These are phyloP conservation scores for Groenewaldozyma tartarivorans DNA, from an alignment of 805 yeast genomes.

Conservation along the genomic window DNA sequence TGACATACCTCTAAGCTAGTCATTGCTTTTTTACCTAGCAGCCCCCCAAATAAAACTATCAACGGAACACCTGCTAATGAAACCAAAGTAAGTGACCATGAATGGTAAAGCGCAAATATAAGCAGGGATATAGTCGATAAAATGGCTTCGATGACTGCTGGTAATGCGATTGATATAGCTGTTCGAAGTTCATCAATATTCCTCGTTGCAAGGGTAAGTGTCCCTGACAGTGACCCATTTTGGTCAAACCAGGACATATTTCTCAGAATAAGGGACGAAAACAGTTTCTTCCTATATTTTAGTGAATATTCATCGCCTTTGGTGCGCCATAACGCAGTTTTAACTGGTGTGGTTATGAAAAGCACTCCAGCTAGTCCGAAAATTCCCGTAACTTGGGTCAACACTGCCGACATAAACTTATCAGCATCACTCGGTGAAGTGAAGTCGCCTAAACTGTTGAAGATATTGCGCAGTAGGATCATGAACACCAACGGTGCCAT, in stretches of 20 bases:
- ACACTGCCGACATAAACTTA: slow-evolving; percentile 31
- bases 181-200: slow-evolving; percentile 64
- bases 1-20: slow-evolving; percentile 47
- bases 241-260: slow-evolving; percentile 56
- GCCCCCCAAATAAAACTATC: slow-evolving; percentile 38
- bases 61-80: slow-evolving; percentile 69
- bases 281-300: slow-evolving; percentile 42
- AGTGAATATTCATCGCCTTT: slow-evolving; percentile 65
- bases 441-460: slow-evolving; percentile 34
- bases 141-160: slow-evolving; percentile 43
- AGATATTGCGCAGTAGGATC: slow-evolving; percentile 56
- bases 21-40: not conserved
- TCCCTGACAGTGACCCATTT: slow-evolving; percentile 49
- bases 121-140: slow-evolving; percentile 47
- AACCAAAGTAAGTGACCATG: slow-evolving; percentile 80
- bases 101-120: slow-evolving; percentile 58
- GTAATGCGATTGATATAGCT: slow-evolving; percentile 60
- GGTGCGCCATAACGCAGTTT: slow-evolving; percentile 52
- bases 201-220: slow-evolving; percentile 45
- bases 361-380: slow-evolving; percentile 40
- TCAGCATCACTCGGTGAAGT: slow-evolving; percentile 8
- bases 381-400: slow-evolving; percentile 29
- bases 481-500: slow-evolving; percentile 28
- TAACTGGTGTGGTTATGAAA: slow-evolving; percentile 40
- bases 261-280: slow-evolving; percentile 36